Evolutionary conservation across 2,329 filamentous ascomycete genomes (phyloP).

Genomic region (Colletotrichum sp.): DNA sequence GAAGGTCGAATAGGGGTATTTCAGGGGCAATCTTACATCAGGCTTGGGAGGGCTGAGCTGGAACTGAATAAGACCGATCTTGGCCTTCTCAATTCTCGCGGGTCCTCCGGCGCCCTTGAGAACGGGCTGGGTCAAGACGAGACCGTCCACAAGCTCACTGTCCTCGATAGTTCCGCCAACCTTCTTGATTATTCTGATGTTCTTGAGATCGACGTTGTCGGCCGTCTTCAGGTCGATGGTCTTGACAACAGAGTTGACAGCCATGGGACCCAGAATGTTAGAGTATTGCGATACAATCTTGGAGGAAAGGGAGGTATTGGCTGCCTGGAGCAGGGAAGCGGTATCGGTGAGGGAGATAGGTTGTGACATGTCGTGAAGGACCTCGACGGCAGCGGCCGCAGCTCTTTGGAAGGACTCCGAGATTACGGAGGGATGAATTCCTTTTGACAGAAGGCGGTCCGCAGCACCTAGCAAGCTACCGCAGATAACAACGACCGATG

Average conservation of each 20-base stretch:
- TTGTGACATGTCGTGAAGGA: constrained; percentile 94
- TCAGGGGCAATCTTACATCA: constrained; percentile 65
- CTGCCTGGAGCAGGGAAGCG: constrained; percentile 89
- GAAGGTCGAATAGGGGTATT: background rate
- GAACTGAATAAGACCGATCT: constrained; percentile 97
- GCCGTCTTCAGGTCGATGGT: constrained; percentile 95
- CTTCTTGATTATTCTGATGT: constrained; percentile 97
- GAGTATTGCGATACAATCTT: constrained; percentile 99
- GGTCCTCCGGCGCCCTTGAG: constrained; percentile 94
- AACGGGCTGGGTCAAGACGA: constrained; percentile 90
- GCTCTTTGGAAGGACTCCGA: constrained; percentile 97
- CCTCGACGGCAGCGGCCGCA: constrained; percentile 83
- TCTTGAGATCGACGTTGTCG: constrained; percentile 94
- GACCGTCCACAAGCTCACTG: constrained; percentile 93
- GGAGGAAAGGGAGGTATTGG: constrained; percentile 94
- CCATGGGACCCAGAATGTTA: constrained; percentile 94
- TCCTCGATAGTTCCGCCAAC: constrained; percentile 98
- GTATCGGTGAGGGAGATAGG: constrained; percentile 90
- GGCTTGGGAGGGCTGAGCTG: constrained; percentile 98
- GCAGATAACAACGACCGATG: constrained; percentile 96
- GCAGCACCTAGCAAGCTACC: constrained; percentile 93
- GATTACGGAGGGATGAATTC: constrained; percentile 96
- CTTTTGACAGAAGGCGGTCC: constrained; percentile 87
- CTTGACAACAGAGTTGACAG: constrained; percentile 93
- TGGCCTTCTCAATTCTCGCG: constrained; percentile 93